A percentile compares a stretch with the other conserved stretches of the same genome.
phyloP scores from a whole-genome alignment of 306 rosid species.

The Prosopis cineraria region DNA sequence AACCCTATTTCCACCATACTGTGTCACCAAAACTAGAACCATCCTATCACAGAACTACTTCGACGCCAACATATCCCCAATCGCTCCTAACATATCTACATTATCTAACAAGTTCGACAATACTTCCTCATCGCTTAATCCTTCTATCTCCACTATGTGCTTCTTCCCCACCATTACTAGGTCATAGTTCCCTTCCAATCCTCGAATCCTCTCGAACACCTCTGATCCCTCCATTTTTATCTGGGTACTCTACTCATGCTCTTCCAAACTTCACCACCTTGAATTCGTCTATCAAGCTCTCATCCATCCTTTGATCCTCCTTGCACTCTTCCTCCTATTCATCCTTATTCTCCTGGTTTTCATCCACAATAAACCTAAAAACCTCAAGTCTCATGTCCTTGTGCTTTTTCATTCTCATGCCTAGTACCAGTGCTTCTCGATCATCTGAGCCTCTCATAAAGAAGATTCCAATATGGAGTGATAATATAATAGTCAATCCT shows the following conservation, averaged over 20 bases:
- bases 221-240: constrained; percentile 15
- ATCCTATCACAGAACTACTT: constrained; percentile 32
- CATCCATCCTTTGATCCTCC: constrained; percentile 29
- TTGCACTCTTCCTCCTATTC: not conserved
- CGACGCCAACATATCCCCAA: constrained; percentile 45
- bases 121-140: not conserved
- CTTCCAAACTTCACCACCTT: constrained; percentile 16
- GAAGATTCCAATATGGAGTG: constrained; percentile 29
- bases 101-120: constrained; percentile 32
- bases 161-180: constrained; percentile 38
- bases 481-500: too few relatives aligned
- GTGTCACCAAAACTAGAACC: constrained; percentile 44
- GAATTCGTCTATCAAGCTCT: constrained; percentile 33
- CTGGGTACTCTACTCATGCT: not conserved
- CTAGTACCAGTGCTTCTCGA: constrained; percentile 41
- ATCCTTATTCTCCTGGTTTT: not conserved
- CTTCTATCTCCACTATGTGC: not conserved
- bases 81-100: constrained; percentile 40
- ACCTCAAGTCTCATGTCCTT: constrained; percentile 9
- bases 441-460: constrained; percentile 49
- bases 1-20: not conserved
- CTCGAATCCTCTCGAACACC: constrained; percentile 10
- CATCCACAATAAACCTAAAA: not conserved
- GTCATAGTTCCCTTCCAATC: constrained; percentile 8
- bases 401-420: constrained; percentile 30